phyloP scores from a whole-genome alignment of 2,329 filamentous ascomycete genomes.

The Epichloe typhina region DNA sequence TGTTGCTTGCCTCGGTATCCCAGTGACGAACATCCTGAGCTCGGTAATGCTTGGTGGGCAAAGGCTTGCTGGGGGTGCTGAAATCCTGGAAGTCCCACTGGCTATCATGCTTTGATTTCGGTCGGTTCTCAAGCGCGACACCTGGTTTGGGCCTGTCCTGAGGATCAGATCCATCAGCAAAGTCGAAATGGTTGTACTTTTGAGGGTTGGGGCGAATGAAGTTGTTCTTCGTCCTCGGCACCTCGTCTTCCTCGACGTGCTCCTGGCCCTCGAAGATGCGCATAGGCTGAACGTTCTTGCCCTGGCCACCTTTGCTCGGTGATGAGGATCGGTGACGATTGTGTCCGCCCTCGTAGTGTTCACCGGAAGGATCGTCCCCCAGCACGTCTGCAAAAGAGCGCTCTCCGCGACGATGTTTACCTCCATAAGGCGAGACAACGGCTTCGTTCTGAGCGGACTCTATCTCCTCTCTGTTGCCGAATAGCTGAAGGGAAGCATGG shows the following conservation, averaged over 20 bases:
- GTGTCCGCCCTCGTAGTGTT: conserved; percentile 28
- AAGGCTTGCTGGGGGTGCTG: conserved; percentile 61
- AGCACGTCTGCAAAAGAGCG: conserved; percentile 64
- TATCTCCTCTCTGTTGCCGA: conserved; percentile 53
- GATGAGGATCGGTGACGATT: conserved; percentile 38
- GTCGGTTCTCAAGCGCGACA: conserved; percentile 25
- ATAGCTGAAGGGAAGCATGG: conserved; percentile 62
- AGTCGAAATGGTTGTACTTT: conserved; percentile 79
- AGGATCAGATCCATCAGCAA: conserved; percentile 51
- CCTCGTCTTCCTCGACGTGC: conserved; percentile 24
- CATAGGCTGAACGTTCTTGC: conserved; percentile 49
- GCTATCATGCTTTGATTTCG: conserved; percentile 51
- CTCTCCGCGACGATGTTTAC: conserved; percentile 42
- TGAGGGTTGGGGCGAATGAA: conserved; percentile 55
- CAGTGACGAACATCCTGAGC: conserved; percentile 66
- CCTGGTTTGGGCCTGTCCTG: conserved; percentile 32
- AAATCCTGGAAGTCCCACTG: conserved; percentile 90
- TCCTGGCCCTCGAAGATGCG: conserved; percentile 49
- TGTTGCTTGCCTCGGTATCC: conserved; percentile 48
- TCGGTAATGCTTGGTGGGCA: conserved; percentile 44
- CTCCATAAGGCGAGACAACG: conserved; percentile 50
- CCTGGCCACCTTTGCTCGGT: conserved; percentile 36
- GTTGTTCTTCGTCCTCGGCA: conserved; percentile 28
- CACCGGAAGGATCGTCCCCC: conserved; percentile 32
- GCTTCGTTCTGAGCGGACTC: conserved; percentile 33